Base-by-base conservation (phyloP, 2,329 filamentous ascomycete genomes). In the Teratosphaeria gauchensis region DNA sequence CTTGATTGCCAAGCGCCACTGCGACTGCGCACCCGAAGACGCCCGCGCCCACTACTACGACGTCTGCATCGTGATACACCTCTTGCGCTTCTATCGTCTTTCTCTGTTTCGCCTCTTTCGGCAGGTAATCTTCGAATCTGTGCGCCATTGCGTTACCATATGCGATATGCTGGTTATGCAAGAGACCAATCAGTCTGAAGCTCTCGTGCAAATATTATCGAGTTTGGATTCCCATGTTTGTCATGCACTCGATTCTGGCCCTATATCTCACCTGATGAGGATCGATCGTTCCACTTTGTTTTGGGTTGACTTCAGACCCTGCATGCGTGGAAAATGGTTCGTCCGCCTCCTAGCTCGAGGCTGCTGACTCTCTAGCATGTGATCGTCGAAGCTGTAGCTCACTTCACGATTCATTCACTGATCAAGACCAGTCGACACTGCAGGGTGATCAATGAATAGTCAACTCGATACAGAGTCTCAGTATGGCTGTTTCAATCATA, bases 11-110 rank as follows among this genome's bases (percentile, higher is more conserved):
- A 53, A 97, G 81, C 24, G 92, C 85, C 63, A 86, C 88, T 19
- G 94, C 92, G 24, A 91, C 79, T 21, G 92, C 89, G 73, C 90
- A 95, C 48, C 94, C 94, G 63, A 96, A 84, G 59, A 97, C 82
- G 58, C 94, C 94, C 2, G 90, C 94, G 64, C 94, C 94, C 42
- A 99, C 87, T 56, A 99, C 87, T 51, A 97, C 89, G 38, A 96
- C 85, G 69, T 99, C 94, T 62, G 81, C 82, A 66, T 85, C 81
- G 66, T 86, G 82, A 73, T 85, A 80, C 2, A 56, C 24, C 6
- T 55, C 46, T 21, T 60, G 42, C n/a, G 42, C 42, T 48, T 48
- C 42, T 5, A 48, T 2, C 16, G 56, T 33, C 51, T 21, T 24
- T 53, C 19, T 53, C 56, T 57, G 31, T 48, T 55, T 56, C 46